Conservation (phyloP, 2,329 filamentous ascomycete species). For the Fusarium paranaense region DNA sequence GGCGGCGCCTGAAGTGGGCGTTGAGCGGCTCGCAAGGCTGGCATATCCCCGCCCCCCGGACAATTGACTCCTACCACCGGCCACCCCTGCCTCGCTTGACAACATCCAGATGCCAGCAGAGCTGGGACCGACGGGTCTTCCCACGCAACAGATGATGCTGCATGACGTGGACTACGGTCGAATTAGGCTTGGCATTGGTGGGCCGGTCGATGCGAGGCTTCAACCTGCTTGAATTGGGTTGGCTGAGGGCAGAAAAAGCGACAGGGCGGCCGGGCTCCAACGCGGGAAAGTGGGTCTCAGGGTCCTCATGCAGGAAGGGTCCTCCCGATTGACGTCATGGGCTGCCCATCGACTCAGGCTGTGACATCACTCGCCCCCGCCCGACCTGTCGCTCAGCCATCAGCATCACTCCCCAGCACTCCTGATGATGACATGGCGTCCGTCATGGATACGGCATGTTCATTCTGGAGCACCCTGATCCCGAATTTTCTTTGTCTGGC, state of each 20-base stretch:
- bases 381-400: constrained; percentile 12
- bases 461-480: constrained; percentile 18
- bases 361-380: constrained; percentile 32
- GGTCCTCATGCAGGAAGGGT: constrained; percentile 48
- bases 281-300: constrained; percentile 42
- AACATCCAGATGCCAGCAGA: constrained; percentile 4
- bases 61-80: constrained; percentile 2
- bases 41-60: neutral
- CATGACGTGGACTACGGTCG: constrained; percentile 43
- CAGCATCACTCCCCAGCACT: constrained; percentile 10
- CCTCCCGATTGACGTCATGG: constrained; percentile 39
- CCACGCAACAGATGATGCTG: constrained; percentile 39
- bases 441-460: constrained; percentile 27
- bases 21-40: neutral
- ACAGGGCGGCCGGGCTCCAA: constrained; percentile 14
- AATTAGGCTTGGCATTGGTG: constrained; percentile 37
- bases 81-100: neutral
- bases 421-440: constrained; percentile 45
- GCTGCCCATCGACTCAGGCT: neutral
- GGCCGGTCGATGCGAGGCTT: constrained; percentile 29
- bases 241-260: constrained; percentile 18
- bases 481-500: constrained; percentile 26
- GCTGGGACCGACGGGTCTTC: constrained; percentile 8
- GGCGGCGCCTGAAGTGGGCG: constrained; percentile 26
- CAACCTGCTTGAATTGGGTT: constrained; percentile 28